Percentiles rank a stretch among this genome's conserved stretches.
Evolutionary conservation across 2,329 filamentous ascomycete species (phyloP).

Genomic region (Neonectria neomacrospora): DNA sequence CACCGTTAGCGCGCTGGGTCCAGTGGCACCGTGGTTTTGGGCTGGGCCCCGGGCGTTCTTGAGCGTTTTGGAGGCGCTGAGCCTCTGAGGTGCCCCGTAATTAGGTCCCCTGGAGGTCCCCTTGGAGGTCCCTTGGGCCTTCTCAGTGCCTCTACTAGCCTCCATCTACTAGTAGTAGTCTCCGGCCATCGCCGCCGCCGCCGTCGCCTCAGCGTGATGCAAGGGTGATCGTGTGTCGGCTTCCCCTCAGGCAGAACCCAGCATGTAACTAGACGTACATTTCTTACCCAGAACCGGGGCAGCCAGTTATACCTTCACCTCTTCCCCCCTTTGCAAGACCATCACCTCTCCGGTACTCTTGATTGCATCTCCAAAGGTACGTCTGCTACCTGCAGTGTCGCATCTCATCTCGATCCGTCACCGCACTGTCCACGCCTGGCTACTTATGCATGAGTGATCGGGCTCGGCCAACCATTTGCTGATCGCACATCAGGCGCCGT

Average conservation of each 20-base stretch:
- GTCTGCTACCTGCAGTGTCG: conserved; percentile 15
- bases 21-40: conserved; percentile 2
- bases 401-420: conserved; percentile 19
- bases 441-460: conserved; percentile 40
- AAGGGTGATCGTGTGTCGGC: conserved; percentile 32
- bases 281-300: background rate
- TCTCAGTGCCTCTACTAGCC: conserved; percentile 3
- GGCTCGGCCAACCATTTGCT: conserved; percentile 40
- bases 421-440: conserved; percentile 25
- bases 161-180: background rate
- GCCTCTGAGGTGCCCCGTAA: background rate
- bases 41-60: conserved; percentile 6
- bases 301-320: background rate
- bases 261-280: too few species aligned
- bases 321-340: background rate
- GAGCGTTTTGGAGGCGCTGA: background rate
- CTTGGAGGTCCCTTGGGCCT: background rate
- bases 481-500: conserved; percentile 38
- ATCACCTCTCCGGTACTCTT: background rate
- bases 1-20: conserved; percentile 9
- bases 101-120: background rate
- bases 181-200: conserved; percentile 21
- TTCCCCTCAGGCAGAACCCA: conserved; percentile 26
- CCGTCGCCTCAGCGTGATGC: conserved; percentile 24
- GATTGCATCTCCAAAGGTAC: conserved; percentile 13